phyloP scores from a whole-genome alignment of 192 early-diverging fungal genomes.

The Coemansia sp. region DNA sequence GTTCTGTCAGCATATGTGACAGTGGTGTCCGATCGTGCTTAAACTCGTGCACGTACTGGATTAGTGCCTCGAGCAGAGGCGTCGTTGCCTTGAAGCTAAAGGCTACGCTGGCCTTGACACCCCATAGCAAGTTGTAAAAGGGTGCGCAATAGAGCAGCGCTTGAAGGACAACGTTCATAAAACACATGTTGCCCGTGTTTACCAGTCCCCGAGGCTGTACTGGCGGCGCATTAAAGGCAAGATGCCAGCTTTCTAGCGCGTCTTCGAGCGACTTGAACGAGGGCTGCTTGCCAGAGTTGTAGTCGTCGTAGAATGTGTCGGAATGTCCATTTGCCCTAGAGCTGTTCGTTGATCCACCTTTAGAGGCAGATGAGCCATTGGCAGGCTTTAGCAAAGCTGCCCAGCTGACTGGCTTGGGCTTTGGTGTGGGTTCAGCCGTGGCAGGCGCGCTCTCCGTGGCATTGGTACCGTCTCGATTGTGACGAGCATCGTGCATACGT shows the following conservation, averaged over 20 bases:
- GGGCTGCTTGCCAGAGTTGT: slow-evolving; percentile 7
- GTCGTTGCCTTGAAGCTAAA: slow-evolving; percentile 77
- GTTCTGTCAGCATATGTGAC: slow-evolving; percentile 52
- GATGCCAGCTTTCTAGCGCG: slow-evolving; percentile 30
- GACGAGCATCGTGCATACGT: slow-evolving; percentile 3
- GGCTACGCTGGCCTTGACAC: slow-evolving; percentile 64
- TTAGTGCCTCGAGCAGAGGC: slow-evolving; percentile 83
- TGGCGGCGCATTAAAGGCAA: slow-evolving; percentile 36
- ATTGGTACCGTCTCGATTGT: neutral
- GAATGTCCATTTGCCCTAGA: slow-evolving; percentile 64
- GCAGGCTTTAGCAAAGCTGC: slow-evolving; percentile 35
- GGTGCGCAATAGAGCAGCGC: slow-evolving; percentile 90
- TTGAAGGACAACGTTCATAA: slow-evolving; percentile 97
- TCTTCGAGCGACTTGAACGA: slow-evolving; percentile 43
- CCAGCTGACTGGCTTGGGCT: slow-evolving; percentile 43
- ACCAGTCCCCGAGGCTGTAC: slow-evolving; percentile 89
- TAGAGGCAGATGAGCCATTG: slow-evolving; percentile 23
- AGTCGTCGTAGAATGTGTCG: slow-evolving; percentile 58
- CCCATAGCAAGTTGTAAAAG: slow-evolving; percentile 85
- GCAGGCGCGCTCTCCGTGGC: neutral
- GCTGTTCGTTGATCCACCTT: slow-evolving; percentile 53
- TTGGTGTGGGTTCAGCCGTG: slow-evolving; percentile 14
- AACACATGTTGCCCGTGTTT: slow-evolving; percentile 98
- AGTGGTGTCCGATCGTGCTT: slow-evolving; percentile 37
- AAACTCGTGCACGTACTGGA: slow-evolving; percentile 53